These are phyloP conservation scores for Tolypocladium nubicola DNA, from an alignment of 2,329 filamentous ascomycete genomes.

Conservation along the genomic window DNA sequence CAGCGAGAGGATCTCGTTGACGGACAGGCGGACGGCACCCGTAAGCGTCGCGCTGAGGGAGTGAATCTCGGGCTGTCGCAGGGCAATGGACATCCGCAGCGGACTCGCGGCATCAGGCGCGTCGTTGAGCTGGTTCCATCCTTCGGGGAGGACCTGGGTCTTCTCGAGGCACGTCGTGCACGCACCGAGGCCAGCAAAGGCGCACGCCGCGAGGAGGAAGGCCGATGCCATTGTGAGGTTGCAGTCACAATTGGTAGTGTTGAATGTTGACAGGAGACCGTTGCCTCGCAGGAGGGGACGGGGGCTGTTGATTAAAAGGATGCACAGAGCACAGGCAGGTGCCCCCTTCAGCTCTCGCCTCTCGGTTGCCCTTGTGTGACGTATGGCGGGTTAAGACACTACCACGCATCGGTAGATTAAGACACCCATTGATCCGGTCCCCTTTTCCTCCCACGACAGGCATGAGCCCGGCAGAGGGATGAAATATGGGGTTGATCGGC, in stretches of 20 bases:
- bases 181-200: slow-evolving; percentile 13
- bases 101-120: slow-evolving; percentile 11
- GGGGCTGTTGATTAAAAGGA: neutral
- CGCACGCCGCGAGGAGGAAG: slow-evolving; percentile 6
- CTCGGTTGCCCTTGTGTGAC: neutral
- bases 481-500: neutral
- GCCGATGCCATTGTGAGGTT: slow-evolving; percentile 5
- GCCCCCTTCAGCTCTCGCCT: neutral
- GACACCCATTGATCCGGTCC: neutral
- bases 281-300: neutral
- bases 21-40: slow-evolving; percentile 19
- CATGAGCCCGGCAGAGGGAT: neutral
- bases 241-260: neutral
- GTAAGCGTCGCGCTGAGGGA: slow-evolving; percentile 14
- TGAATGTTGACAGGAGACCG: neutral
- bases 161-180: slow-evolving; percentile 16
- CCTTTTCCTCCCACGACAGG: neutral
- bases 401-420: neutral
- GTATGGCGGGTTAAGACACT: neutral
- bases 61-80: slow-evolving; percentile 19
- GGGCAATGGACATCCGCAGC: slow-evolving; percentile 20
- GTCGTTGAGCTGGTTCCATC: slow-evolving; percentile 16
- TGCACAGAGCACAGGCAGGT: neutral
- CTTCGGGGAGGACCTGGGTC: slow-evolving; percentile 14
- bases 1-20: slow-evolving; percentile 23